Evolutionary conservation across 257 asterid species (phyloP), one percentile per base, ranked within the genome.

Genomic region (Fraxinus cuspidata): DNA sequence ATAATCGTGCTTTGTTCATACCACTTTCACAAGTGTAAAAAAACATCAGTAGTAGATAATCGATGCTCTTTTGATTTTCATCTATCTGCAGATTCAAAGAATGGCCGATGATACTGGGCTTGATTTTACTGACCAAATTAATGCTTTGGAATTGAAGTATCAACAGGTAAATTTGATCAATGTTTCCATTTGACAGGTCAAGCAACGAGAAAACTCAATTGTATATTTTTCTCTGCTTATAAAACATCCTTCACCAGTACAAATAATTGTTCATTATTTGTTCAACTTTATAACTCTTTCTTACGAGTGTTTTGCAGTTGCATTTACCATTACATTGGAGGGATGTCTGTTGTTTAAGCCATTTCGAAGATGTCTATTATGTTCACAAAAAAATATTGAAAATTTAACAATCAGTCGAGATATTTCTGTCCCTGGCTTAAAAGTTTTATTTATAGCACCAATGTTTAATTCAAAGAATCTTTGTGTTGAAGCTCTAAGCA

Each of bases 51-150:
- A 15, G 23, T 18, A 51, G 63, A 51, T 51, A 18, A 18, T 21
- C 25, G 12, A 34, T 78, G 66, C 15, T 76, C 23, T 60, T 69
- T 63, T 23, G 35, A 32, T 28, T 79, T 56, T 27, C 67, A 8
- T 67, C 32, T 71, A 8, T 72, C 3, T 70, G 1, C 70, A 85
- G 91, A 85, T 87, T 32, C 85, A 80, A 37, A 81, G 82, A 74
- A 82, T 87, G 87, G 89, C 89, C 60, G 82, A 78, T 74, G 89
- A 87, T 69, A 87, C 87, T 42, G 90, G 90, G 49, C 63, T 87
- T 13, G 89, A 87, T 76, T 87, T 87, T 81, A 87, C 83, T 10
- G 79, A 83, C 77, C 90, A 87, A 71, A 85, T 85, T 15, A 85
- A 72, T 79, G 81, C 87, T 77, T 58, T 85, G 81, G 89, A 87